These are phyloP conservation scores for Lithocarpus polystachyus DNA, from an alignment of 306 rosid species.

Conservation along the genomic window DNA sequence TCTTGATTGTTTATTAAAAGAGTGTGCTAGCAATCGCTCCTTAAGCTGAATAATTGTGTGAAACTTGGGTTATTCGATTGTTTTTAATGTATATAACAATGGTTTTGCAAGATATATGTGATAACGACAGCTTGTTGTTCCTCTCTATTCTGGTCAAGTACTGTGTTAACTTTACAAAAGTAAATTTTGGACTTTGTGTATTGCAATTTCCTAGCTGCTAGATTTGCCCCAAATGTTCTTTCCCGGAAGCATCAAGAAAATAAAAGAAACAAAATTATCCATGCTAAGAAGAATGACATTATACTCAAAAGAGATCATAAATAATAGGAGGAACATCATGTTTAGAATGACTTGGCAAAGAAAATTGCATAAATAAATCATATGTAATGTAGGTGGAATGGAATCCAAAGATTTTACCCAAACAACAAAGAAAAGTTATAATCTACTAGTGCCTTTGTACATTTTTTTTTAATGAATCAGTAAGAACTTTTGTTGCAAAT, in stretches of 20 bases:
- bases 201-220: neutral
- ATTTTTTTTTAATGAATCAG: too few relatives aligned
- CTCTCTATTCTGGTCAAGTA: too few relatives aligned
- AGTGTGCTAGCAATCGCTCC: constrained; percentile 28
- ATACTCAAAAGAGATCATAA: neutral
- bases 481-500: too few relatives aligned
- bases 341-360: neutral
- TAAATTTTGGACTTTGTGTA: neutral
- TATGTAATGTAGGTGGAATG: too few relatives aligned
- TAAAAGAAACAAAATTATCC: too few relatives aligned
- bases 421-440: too few relatives aligned
- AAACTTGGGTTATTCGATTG: constrained; percentile 24
- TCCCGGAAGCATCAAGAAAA: too few relatives aligned
- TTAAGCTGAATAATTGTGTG: constrained; percentile 33
- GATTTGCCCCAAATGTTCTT: neutral
- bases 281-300: neutral
- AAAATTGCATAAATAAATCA: neutral
- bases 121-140: constrained; percentile 49
- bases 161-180: too few relatives aligned
- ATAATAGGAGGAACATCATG: neutral
- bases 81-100: constrained; percentile 42
- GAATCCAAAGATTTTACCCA: too few relatives aligned
- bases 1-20: constrained; percentile 1
- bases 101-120: constrained; percentile 15
- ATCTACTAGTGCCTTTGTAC: too few relatives aligned